Evolutionary conservation across 2,329 filamentous ascomycete species (phyloP).

Genomic region (Kalmusia sp.): DNA sequence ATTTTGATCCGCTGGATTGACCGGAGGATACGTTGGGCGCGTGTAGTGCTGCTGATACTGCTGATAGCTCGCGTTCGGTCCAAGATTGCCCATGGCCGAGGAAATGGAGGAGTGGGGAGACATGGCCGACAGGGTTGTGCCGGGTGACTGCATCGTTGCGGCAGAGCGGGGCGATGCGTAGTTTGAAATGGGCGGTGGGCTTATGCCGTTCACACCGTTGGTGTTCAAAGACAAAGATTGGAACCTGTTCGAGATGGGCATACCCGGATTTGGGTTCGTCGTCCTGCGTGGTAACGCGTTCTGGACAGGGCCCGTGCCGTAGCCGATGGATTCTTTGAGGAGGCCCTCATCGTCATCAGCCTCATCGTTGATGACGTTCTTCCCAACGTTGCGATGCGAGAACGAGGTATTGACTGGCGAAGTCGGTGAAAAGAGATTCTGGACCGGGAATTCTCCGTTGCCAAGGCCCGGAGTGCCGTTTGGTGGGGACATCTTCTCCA

Average conservation of each 20-base stretch:
- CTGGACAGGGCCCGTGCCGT: slow-evolving; percentile 69
- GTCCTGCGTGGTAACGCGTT: slow-evolving; percentile 66
- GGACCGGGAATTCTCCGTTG: slow-evolving; percentile 67
- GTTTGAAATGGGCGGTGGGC: slow-evolving; percentile 62
- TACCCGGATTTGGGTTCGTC: slow-evolving; percentile 74
- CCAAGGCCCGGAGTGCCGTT: slow-evolving; percentile 60
- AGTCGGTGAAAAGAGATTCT: slow-evolving; percentile 74
- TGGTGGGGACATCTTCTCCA: slow-evolving; percentile 69
- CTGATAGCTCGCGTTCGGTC: slow-evolving; percentile 60
- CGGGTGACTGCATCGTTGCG: slow-evolving; percentile 59
- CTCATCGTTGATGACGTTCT: slow-evolving; percentile 74
- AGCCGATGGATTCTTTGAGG: slow-evolving; percentile 75
- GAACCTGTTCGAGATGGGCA: slow-evolving; percentile 71
- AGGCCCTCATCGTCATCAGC: slow-evolving; percentile 76
- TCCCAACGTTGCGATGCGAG: slow-evolving; percentile 67
- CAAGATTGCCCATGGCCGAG: slow-evolving; percentile 57
- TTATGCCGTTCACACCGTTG: slow-evolving; percentile 52
- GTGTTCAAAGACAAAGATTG: slow-evolving; percentile 75
- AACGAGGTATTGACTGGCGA: slow-evolving; percentile 76
- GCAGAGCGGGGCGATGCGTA: slow-evolving; percentile 59
- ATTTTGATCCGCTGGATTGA: slow-evolving; percentile 94
- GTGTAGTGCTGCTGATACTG: slow-evolving; percentile 64
- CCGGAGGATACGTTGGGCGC: slow-evolving; percentile 77
- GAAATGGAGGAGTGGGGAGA: slow-evolving; percentile 63
- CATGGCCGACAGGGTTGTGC: slow-evolving; percentile 49